Evolutionary conservation across 2,329 filamentous ascomycete species (phyloP), one percentile per base, ranked within the genome.

Genomic region (Stagonosporopsis vannaccii): DNA sequence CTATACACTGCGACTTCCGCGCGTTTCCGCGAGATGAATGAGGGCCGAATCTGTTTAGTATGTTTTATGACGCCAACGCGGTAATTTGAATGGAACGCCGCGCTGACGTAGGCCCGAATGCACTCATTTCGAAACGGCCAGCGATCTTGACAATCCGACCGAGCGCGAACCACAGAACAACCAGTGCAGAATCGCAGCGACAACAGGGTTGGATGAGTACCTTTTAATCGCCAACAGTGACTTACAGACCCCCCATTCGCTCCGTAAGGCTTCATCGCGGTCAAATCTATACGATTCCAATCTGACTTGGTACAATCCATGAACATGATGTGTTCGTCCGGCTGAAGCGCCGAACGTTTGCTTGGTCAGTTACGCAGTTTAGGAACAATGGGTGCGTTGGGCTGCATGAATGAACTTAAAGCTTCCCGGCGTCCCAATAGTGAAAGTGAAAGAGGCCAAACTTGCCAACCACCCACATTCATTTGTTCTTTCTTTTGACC

Each of bases 31-130:
- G 17, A 32, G 17, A 42, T 36, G 17, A 2, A 42, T 26, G 23
- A 47, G 46, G 41, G 41, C 20, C 46, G 33, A 46, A 36, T 25
- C 8, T 45, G 19, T 3, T 32, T n/a, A n/a, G 9, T 26, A 33
- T 7, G 35, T 22, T 8, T 4, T 40, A 22, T 5, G 22, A 32
- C 28, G 12, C 53, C 6, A 28, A 32, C 28, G 12, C 53, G 46
- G 41, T 56, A 56, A 56, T 56, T 56, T 56, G 46, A 42, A 30
- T 45, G 46, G 51, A 56, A 56, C 36, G 42, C 41, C 46, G 41
- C 30, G 35, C 30, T 42, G 36, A 20, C 28, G 15, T 46, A 56
- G 47, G 53, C 46, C 53, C 53, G 53, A 56, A 50, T 46, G 7
- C 9, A 20, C 39, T 35, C 33, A 35, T 22, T 42, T 19, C 41